A percentile compares a stretch with the other conserved stretches of the same genome.
phyloP scores from a whole-genome alignment of 208 protist genomes.

The Vickermania ingenoplastis region DNA sequence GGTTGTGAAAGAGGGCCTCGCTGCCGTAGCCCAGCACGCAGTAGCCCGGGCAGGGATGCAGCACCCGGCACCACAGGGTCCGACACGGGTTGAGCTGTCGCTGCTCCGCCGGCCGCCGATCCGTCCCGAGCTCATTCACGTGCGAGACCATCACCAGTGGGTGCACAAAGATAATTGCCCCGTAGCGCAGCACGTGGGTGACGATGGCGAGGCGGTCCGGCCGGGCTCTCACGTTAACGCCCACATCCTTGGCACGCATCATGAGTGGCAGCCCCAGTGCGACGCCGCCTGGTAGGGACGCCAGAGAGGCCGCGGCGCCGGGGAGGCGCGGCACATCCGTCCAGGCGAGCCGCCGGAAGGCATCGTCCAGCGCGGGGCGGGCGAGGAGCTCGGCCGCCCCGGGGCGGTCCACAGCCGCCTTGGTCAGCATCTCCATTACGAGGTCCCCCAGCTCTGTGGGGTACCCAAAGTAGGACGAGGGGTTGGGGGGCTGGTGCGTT shows the following conservation, averaged over 20 bases:
- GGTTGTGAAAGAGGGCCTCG: not conserved
- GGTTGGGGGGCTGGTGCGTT: slow-evolving; percentile 20
- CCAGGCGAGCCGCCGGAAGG: slow-evolving; percentile 34
- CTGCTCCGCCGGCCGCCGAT: no score
- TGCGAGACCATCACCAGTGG: not conserved
- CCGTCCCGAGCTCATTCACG: no score
- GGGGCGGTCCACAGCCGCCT: slow-evolving; percentile 36
- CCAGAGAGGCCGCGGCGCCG: no score
- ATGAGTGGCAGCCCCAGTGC: slow-evolving; percentile 27
- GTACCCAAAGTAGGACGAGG: slow-evolving; percentile 19
- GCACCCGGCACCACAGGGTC: not conserved
- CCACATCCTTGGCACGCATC: slow-evolving; percentile 11
- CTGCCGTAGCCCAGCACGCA: not conserved
- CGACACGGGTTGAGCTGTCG: no score
- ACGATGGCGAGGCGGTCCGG: slow-evolving; percentile 14
- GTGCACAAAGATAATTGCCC: slow-evolving; percentile 9
- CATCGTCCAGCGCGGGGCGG: slow-evolving; percentile 19
- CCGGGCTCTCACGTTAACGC: slow-evolving; percentile 16
- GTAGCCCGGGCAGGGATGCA: not conserved
- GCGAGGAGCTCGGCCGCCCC: slow-evolving; percentile 31
- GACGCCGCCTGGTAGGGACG: no score
- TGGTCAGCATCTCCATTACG: slow-evolving; percentile 50
- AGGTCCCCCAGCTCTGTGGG: slow-evolving; percentile 36
- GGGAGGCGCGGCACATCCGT: no score
- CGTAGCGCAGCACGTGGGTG: slow-evolving; percentile 12